Percentiles rank a stretch among this genome's conserved stretches.
Evolutionary conservation across 1,139 yeast species (phyloP).

Genomic region (Pneumocystis carinii): DNA sequence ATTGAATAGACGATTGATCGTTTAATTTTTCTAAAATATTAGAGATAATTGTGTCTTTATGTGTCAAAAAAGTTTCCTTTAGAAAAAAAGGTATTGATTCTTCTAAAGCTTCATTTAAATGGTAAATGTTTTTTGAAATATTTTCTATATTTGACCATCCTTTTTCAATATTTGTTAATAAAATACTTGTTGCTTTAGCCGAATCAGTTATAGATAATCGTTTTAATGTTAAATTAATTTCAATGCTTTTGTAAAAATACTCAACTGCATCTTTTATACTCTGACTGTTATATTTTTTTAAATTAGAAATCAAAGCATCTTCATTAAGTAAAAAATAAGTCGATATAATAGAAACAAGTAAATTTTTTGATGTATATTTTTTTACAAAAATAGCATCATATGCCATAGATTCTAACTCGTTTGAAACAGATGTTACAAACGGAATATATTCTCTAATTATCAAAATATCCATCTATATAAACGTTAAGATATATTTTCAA

Average conservation of each 20-base stretch:
- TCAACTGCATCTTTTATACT: not conserved
- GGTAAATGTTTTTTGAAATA: not conserved
- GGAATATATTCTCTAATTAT: not conserved
- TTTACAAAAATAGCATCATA: not conserved
- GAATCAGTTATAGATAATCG: not conserved
- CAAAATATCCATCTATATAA: not conserved
- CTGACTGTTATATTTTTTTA: not conserved
- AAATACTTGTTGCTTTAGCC: not conserved
- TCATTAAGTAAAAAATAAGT: not conserved
- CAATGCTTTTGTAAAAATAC: not conserved
- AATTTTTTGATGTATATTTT: not conserved
- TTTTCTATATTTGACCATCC: not conserved
- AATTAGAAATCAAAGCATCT: not conserved
- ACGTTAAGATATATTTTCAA: not conserved
- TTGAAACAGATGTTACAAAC: not conserved
- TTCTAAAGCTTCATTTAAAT: not conserved
- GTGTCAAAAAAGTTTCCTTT: not conserved
- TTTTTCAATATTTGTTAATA: not conserved
- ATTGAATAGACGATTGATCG: not conserved
- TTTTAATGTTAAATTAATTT: not conserved
- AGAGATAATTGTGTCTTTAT: not conserved
- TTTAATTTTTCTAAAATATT: not conserved
- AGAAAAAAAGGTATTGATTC: not conserved
- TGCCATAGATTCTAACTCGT: not conserved
- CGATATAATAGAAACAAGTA: not conserved